phyloP scores from a whole-genome alignment of 1,284 basidiomycete genomes.

The Coriolopsis trogii region DNA sequence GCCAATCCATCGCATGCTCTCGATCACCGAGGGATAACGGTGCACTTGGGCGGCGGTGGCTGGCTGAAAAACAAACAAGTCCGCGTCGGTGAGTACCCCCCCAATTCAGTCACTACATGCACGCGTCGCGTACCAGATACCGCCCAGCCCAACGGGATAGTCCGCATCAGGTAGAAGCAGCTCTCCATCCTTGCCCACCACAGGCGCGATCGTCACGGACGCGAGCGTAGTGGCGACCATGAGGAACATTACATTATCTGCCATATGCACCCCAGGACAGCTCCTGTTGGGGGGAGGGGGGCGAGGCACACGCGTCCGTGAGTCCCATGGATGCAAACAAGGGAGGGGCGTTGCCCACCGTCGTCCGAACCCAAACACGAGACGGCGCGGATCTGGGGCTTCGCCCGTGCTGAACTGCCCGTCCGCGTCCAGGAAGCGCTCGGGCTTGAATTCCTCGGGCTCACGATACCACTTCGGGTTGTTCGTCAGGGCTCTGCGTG shows the following conservation, averaged over 20 bases:
- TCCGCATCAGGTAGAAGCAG: background rate
- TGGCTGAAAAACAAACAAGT: too few relatives aligned
- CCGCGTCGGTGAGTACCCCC: too few relatives aligned
- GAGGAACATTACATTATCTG: background rate
- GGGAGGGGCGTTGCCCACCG: background rate
- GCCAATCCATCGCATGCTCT: too few relatives aligned
- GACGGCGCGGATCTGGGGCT: background rate
- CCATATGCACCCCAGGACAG: background rate
- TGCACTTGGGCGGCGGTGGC: too few relatives aligned
- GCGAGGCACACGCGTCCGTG: too few relatives aligned
- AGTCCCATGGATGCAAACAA: background rate
- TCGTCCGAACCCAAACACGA: background rate
- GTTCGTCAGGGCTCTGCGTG: slow-evolving; percentile 22
- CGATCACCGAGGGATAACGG: too few relatives aligned
- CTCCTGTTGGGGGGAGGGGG: background rate
- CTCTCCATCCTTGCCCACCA: slow-evolving; percentile 2
- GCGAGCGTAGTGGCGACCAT: background rate
- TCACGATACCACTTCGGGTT: slow-evolving; percentile 33
- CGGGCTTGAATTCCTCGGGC: slow-evolving; percentile 38
- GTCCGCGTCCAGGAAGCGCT: slow-evolving; percentile 34
- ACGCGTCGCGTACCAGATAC: slow-evolving; percentile 1
- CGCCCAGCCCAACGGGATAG: background rate
- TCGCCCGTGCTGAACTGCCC: slow-evolving; percentile 31
- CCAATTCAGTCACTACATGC: too few relatives aligned
- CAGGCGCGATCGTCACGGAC: background rate